Evolutionary conservation across 306 rosid species (phyloP), one percentile per base, ranked within the genome.

Genomic region (Bauhinia variegata): DNA sequence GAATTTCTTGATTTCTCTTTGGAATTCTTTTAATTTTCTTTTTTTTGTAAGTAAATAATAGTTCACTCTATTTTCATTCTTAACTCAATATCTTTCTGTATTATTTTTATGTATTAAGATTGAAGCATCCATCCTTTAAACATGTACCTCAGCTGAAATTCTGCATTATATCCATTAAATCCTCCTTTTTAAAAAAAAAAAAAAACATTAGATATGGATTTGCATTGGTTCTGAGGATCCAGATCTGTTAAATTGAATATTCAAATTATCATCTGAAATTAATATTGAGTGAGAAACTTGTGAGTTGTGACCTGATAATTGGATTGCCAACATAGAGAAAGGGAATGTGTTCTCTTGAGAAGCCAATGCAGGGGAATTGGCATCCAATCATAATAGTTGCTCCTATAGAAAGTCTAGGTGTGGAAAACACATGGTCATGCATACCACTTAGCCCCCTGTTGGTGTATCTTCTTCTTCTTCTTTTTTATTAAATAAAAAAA

Each of bases 1-100:
- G 59, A 70, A 54, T 63, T 60, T 64, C 65, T 49, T 14, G 37
- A 28, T 60, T 70, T 75, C 43, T 70, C 23, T 53, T 59, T 47
- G 57, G 53, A 74, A 44, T 58, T 65, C 33, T 34, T 60, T 44
- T 53, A 13, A 19, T 57, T 68, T 33, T 55, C 50, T 41, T 62
- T 48, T 71, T 39, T 63, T 36, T 55, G 28, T 23, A 23, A 23
- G 28, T 23, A 23, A 23, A 23, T 23, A 23, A 23, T 23, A 46
- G 53, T 72, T 39, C 28, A 15, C 64, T 36, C 2, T 78, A 46
- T 49, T 67, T 67, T 73, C 39, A 53, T 46, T 55, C 37, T 56
- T 50, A 19, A 49, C 54, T 48, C 13, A 55, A 70, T 41, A 38
- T 18, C 41, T 28, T 61, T 63, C 50, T 54, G 60, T 67, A 23